phyloP scores from a whole-genome alignment of 2,329 filamentous ascomycete species.

The Pseudopyricularia cyperi region DNA sequence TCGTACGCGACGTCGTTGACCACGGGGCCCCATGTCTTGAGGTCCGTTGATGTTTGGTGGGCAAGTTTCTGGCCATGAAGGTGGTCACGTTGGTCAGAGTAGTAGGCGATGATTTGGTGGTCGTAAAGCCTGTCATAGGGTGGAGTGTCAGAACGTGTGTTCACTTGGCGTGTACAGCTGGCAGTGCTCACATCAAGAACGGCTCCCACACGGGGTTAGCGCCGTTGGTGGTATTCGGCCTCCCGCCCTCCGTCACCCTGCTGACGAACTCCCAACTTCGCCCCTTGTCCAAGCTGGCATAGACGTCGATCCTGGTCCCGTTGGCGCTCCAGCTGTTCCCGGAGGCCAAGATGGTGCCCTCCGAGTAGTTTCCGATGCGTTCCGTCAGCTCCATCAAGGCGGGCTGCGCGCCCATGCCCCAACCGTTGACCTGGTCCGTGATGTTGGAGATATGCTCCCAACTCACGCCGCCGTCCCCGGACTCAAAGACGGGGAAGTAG shows the following conservation, averaged over 20 bases:
- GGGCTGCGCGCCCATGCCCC: slow-evolving; percentile 58
- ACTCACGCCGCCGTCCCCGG: slow-evolving; percentile 38
- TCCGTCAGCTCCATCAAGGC: slow-evolving; percentile 51
- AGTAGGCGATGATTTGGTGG: slow-evolving; percentile 50
- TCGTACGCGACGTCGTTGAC: slow-evolving; percentile 51
- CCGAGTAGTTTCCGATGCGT: slow-evolving; percentile 40
- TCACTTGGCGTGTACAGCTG: not conserved
- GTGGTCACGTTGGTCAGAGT: slow-evolving; percentile 58
- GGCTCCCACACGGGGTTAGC: slow-evolving; percentile 63
- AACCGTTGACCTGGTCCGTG: slow-evolving; percentile 48
- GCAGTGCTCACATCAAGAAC: slow-evolving; percentile 33
- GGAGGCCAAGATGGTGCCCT: slow-evolving; percentile 50
- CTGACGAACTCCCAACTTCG: slow-evolving; percentile 54
- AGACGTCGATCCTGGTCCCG: slow-evolving; percentile 55
- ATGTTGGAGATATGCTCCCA: slow-evolving; percentile 54
- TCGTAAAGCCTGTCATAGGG: slow-evolving; percentile 32
- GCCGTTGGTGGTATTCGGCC: slow-evolving; percentile 48
- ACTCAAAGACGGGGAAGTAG: slow-evolving; percentile 40
- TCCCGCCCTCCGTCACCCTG: slow-evolving; percentile 50
- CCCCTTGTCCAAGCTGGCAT: slow-evolving; percentile 49
- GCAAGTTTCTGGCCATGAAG: slow-evolving; percentile 55
- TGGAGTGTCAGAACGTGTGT: not conserved
- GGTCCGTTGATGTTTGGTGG: slow-evolving; percentile 48
- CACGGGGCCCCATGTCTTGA: slow-evolving; percentile 45
- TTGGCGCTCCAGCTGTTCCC: slow-evolving; percentile 51